Evolutionary conservation across 2,329 filamentous ascomycete species (phyloP).

Genomic region (Pseudopithomyces chartarum): DNA sequence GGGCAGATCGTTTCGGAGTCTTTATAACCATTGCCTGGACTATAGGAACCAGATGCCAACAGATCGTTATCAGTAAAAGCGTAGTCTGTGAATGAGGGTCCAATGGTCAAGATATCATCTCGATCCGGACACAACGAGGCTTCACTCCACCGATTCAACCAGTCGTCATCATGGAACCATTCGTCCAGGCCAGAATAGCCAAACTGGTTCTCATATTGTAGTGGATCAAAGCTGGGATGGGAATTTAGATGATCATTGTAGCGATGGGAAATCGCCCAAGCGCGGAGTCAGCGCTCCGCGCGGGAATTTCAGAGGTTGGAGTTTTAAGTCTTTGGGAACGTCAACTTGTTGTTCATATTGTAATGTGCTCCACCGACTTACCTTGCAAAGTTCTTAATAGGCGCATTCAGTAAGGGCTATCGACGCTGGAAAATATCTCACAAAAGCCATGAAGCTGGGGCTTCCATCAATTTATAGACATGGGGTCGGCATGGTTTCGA

Average conservation of each 20-base stretch:
- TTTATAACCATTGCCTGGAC: background rate
- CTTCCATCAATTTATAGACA: no score
- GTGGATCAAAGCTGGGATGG: background rate
- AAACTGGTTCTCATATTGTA: background rate
- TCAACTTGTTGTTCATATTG: no score
- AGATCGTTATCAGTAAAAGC: no score
- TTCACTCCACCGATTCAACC: background rate
- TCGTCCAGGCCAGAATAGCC: background rate
- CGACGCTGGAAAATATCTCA: no score
- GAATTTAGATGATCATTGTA: background rate
- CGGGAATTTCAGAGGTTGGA: background rate
- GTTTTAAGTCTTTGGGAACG: no score
- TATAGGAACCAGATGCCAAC: background rate
- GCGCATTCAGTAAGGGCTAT: no score
- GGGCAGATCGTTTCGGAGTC: background rate
- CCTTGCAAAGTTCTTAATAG: no score
- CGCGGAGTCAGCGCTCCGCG: background rate
- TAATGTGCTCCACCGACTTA: no score
- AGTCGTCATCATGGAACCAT: background rate
- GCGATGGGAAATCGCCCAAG: background rate
- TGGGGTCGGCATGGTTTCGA: no score
- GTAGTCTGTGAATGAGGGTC: background rate
- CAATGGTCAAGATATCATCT: background rate
- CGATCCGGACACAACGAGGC: background rate
- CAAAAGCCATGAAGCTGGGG: no score